Conservation (phyloP, 805 yeast genomes). For the Pichia thaimueangensis region DNA sequence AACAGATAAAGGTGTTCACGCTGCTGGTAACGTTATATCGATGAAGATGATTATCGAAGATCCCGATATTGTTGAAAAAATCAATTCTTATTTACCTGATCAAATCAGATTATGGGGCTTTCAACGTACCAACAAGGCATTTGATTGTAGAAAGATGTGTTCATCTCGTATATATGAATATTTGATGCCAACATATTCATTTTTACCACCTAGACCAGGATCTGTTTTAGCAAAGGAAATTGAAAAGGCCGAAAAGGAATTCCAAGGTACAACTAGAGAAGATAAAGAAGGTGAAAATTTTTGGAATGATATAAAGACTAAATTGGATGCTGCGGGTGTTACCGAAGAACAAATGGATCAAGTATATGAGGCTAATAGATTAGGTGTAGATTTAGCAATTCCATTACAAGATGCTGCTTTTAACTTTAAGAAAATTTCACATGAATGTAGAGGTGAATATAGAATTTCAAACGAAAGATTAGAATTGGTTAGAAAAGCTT, state of each 20-base stretch:
- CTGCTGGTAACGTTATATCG: constrained; percentile 89
- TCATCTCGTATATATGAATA: constrained; percentile 95
- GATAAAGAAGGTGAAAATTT: constrained; percentile 68
- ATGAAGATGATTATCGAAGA: constrained; percentile 82
- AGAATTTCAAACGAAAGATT: constrained; percentile 61
- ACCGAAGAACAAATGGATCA: constrained; percentile 34
- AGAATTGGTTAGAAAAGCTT: constrained; percentile 55
- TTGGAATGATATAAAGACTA: constrained; percentile 51
- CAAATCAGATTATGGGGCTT: constrained; percentile 92
- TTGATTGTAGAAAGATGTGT: constrained; percentile 94
- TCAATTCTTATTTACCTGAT: constrained; percentile 72
- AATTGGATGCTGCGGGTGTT: constrained; percentile 34
- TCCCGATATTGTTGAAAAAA: constrained; percentile 60
- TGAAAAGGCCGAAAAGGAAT: constrained; percentile 41
- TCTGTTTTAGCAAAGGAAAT: constrained; percentile 59
- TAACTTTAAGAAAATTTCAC: constrained; percentile 57
- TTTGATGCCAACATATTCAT: constrained; percentile 82
- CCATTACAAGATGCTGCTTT: constrained; percentile 32
- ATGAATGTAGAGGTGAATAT: constrained; percentile 58
- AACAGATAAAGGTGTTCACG: constrained; percentile 95
- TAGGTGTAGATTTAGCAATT: constrained; percentile 33
- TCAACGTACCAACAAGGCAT: constrained; percentile 79
- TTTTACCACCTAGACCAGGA: constrained; percentile 83
- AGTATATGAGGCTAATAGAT: constrained; percentile 31
- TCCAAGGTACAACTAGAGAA: constrained; percentile 53